Evolutionary conservation across 305 asterid species (phyloP), one percentile per base, ranked within the genome.

Genomic region (Euphrasia arctica): DNA sequence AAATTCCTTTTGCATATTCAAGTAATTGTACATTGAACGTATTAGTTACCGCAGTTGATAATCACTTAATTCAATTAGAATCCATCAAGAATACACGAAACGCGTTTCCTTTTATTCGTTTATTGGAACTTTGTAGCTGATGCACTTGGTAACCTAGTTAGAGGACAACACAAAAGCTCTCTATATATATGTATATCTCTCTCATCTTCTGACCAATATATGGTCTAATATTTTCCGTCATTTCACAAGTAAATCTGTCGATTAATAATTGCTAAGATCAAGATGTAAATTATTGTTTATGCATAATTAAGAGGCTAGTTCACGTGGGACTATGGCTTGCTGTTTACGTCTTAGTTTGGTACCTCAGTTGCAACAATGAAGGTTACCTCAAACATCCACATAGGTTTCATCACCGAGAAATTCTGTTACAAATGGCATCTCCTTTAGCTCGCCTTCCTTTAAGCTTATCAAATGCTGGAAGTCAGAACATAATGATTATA

Each of bases 401-500:
- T 76, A 74, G 45, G 93, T 64, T 78, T 25, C 27, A 25, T 92
- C 95, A 32, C 67, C 80, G 48, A 90, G 70, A 51, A 85, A 63
- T 41, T 90, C 97, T 12, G 76, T 59, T 67, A 74, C 77, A 59
- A 78, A 79, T 64, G 93, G 89, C 72, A 92, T 81, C 86, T 90
- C 94, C 54, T 84, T 85, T 71, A 84, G 79, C 86, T 77, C 87
- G 72, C 84, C 87, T 75, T 72, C 88, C 66, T 79, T 78, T 60
- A 84, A 59, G 69, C 62, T 82, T 72, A 76, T 84, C 80, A 92
- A 69, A 75, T 83, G 78, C 98, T 92, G 91, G 75, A 64, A 67
- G 52, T 62, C 55, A n/a, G 73, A 62, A 64, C 59, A 64, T 70
- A 43, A 42, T 42, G 31, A 54, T 75, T 64, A 48, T 13, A 42